Conservation (phyloP, 345 rosid species). For the Hirschfeldia incana region DNA sequence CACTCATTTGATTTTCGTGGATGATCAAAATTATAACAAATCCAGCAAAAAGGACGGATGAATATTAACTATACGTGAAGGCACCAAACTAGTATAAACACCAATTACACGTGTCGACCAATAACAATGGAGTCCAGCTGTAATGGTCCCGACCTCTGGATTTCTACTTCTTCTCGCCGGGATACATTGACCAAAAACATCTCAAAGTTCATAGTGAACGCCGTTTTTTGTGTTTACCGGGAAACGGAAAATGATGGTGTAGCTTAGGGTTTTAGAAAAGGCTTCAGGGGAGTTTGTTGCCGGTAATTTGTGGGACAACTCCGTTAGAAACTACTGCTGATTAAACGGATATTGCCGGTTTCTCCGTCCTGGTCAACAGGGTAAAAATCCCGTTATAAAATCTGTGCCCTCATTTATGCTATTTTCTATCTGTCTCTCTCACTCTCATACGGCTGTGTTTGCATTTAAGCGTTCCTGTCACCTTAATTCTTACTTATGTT, state of each 20-base stretch:
- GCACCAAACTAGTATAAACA: not conserved
- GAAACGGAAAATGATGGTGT: not conserved
- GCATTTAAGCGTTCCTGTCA: not conserved
- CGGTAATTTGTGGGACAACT: not conserved
- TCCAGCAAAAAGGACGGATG: constrained; percentile 13
- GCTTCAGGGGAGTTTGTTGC: not conserved
- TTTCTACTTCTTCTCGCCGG: not conserved
- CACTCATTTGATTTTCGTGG: constrained; percentile 33
- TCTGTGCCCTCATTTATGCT: constrained; percentile 24
- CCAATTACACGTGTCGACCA: not conserved
- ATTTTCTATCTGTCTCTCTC: not conserved
- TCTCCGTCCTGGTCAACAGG: constrained; percentile 25
- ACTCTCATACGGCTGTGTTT: not conserved
- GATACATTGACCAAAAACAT: not conserved
- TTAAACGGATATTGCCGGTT: constrained; percentile 47
- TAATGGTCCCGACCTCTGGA: not conserved
- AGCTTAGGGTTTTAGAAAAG: not conserved
- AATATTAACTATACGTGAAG: not conserved
- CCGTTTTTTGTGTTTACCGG: not conserved
- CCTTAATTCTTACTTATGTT: not conserved
- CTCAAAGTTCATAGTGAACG: not conserved
- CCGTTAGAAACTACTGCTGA: constrained; percentile 1
- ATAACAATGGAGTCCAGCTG: constrained; percentile 1
- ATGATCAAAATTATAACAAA: constrained; percentile 26
- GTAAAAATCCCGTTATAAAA: constrained; percentile 33